A percentile compares a stretch with the other conserved stretches of the same genome.
Evolutionary conservation across 2,329 filamentous ascomycete species (phyloP).

Genomic region (Sporothrix pseudoabietina): DNA sequence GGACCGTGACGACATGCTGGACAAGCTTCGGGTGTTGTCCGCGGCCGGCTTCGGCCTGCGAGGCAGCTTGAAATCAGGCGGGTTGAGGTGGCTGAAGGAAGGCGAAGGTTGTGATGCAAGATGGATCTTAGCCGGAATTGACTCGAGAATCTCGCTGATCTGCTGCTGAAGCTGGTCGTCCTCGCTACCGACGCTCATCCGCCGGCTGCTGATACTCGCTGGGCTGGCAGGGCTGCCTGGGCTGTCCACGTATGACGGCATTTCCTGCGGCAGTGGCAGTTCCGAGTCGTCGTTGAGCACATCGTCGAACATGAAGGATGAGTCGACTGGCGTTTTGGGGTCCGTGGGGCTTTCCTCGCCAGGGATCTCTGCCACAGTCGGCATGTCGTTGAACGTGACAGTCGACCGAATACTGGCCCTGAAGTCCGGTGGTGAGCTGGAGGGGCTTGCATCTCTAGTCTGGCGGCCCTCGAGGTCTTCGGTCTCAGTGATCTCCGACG

Average conservation of each 20-base stretch:
- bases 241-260: slow-evolving; percentile 40
- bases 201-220: slow-evolving; percentile 40
- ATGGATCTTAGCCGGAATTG: slow-evolving; percentile 77
- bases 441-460: slow-evolving; percentile 43
- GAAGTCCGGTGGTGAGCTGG: slow-evolving; percentile 52
- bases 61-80: slow-evolving; percentile 58
- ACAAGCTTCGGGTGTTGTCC: slow-evolving; percentile 46
- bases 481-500: slow-evolving; percentile 44
- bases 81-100: slow-evolving; percentile 56
- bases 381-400: slow-evolving; percentile 50
- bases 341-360: slow-evolving; percentile 47
- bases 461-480: slow-evolving; percentile 35
- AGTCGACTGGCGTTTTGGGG: slow-evolving; percentile 47
- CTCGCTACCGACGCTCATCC: slow-evolving; percentile 46
- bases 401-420: slow-evolving; percentile 45
- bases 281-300: slow-evolving; percentile 49
- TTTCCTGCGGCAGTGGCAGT: slow-evolving; percentile 42
- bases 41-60: slow-evolving; percentile 40
- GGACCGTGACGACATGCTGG: slow-evolving; percentile 58
- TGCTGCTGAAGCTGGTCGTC: slow-evolving; percentile 76
- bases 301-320: slow-evolving; percentile 43
- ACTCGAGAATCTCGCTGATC: slow-evolving; percentile 75
- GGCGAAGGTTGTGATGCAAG: slow-evolving; percentile 61
- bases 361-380: slow-evolving; percentile 48
- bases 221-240: slow-evolving; percentile 21